Percentiles rank a stretch among this genome's conserved stretches.
Conservation (phyloP, 139 green algal genomes). For the Haematococcus lacustris region DNA sequence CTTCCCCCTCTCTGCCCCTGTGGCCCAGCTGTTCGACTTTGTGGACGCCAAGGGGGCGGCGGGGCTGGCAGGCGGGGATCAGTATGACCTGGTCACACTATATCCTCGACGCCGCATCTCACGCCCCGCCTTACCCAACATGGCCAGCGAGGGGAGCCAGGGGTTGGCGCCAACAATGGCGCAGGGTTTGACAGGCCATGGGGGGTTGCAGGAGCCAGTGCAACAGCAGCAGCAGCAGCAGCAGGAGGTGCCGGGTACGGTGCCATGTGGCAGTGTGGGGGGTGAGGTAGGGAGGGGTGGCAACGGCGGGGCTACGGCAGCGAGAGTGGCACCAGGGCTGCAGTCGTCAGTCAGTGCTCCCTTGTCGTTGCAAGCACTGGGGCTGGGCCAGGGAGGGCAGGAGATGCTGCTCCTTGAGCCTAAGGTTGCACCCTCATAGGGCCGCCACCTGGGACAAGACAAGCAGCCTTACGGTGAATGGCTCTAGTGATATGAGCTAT, state of each 20-base stretch:
- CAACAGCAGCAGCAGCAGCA: background rate
- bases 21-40: background rate
- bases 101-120: background rate
- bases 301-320: too few relatives aligned
- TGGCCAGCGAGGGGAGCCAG: background rate
- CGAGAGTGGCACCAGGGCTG: too few relatives aligned
- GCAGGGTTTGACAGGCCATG: background rate
- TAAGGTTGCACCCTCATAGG: too few relatives aligned
- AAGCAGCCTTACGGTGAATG: too few relatives aligned
- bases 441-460: too few relatives aligned
- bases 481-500: too few relatives aligned
- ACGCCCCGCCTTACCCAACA: too few relatives aligned
- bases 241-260: background rate
- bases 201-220: background rate
- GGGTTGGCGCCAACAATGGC: background rate
- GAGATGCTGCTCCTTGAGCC: background rate
- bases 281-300: too few relatives aligned
- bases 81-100: background rate
- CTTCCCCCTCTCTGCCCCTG: background rate
- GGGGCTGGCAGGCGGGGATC: background rate
- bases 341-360: too few relatives aligned
- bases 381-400: background rate
- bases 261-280: too few relatives aligned
- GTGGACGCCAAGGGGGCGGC: background rate
- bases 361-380: slow-evolving; percentile 1